Evolutionary conservation across 2,329 filamentous ascomycete species (phyloP), one percentile per base, ranked within the genome.

Genomic region (Tolypocladium pustulatum): DNA sequence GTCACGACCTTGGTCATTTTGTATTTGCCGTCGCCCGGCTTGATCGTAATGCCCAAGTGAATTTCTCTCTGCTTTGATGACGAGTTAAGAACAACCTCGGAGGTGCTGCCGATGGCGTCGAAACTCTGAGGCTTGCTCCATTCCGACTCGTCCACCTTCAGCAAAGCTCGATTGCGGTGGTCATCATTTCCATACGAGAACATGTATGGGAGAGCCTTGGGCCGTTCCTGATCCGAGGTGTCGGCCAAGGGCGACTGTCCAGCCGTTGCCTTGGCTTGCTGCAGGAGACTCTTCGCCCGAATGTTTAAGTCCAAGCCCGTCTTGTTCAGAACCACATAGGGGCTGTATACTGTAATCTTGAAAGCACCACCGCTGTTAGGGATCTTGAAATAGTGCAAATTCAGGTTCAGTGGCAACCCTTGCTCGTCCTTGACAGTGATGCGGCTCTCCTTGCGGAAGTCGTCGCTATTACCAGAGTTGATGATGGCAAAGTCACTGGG

Each of bases 61-160:
- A 97, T 92, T 71, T 99, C 94, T 2, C 87, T 87, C 59, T 80
- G 81, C 51, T 83, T 86, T 49, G 81, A 82, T 2, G 82, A 75
- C 0, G 91, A 90, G 55, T 89, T 88, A 38, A 99, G 79, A 38
- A 94, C 83, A 40, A 96, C 89, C 65, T 97, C 92, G 20, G 91
- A 88, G 0, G 88, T 91, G 67, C 93, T 97, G 37, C 94, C 94
- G 63, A 99, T 94, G 25, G 94, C 94, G 69, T 99, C 95, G 66
- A 99, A 96, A 80, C 91, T 97, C 71, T 97, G 93, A 0, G 93
- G 91, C 70, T 94, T 96, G 75, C 94, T 97, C 95, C 94, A 99
- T 61, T 87, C 84, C 0, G 94, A 97, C 58, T 95, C 89, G 6
- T 89, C 91, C 46, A 97, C 84, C 74, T 90, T 95, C 60, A 99